Base-by-base conservation (phyloP, 225 moss, liverwort and hornwort genomes). In the Physcomitrium patens region DNA sequence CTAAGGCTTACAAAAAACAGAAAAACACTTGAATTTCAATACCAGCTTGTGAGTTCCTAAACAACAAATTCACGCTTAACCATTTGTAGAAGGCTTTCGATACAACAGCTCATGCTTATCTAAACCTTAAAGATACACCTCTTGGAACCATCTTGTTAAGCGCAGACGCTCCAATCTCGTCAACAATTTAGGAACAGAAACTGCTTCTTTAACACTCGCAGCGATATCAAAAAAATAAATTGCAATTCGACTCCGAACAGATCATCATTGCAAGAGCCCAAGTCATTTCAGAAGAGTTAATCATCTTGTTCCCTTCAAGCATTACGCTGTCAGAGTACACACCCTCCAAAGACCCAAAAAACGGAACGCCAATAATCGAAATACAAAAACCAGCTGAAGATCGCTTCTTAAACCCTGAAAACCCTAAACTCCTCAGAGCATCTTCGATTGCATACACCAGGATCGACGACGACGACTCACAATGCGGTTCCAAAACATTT, bases 131-230 rank as follows among this genome's bases (percentile, higher is more conserved):
- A 63, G 10, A 2, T 8, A 23, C 65, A 66, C 24, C 66, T 16
- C 3, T 66, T 3, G 16, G 15, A 12, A 23, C 45, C 46, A 15
- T 23, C 47, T 47, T 26, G 17, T n/a, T n/a, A n/a, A n/a, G n/a
- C n/a, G n/a, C n/a, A n/a, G n/a, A n/a, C n/a, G n/a, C n/a, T 67
- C 49, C 28, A 67, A 27, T 27, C 51, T 11, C 67, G 27, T 51
- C 18, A 51, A 50, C n/a, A 27, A 67, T n/a, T 18, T 12, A 8
- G 11, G 28, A 51, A 28, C 16, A 51, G 28, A 31, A n/a, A 50
- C n/a, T 10, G 7, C 6, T 12, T 22, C 43, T 20, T 18, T 53
- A n/a, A 27, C 24, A 26, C 28, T 28, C 17, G 10, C 51, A n/a
- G 18, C 16, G 10, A 10, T 31, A 23, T 2, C 18, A 51, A 27